A percentile compares a stretch with the other conserved stretches of the same genome.
phyloP scores from a whole-genome alignment of 768 basidiomycete genomes.

The Hypholoma fasciculare region DNA sequence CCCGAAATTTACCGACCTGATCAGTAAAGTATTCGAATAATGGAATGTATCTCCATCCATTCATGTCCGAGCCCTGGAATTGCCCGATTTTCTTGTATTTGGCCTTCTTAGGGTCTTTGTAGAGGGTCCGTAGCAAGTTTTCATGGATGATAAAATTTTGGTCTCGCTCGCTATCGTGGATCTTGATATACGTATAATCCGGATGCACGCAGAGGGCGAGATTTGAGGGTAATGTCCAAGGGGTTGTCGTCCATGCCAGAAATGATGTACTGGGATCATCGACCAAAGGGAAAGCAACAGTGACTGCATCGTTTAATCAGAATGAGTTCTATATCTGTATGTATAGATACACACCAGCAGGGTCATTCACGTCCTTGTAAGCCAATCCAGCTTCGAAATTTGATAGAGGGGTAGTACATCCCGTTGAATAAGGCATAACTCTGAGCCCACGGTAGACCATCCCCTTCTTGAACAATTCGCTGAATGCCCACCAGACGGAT shows the following conservation, averaged over 20 bases:
- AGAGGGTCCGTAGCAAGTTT: constrained; percentile 78
- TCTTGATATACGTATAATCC: constrained; percentile 94
- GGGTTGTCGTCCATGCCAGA: constrained; percentile 98
- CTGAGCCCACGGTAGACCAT: constrained; percentile 91
- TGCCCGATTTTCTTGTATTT: constrained; percentile 90
- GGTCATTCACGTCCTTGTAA: constrained; percentile 93
- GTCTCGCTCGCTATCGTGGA: constrained; percentile 85
- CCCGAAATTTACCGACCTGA: constrained; percentile 48
- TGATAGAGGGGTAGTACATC: constrained; percentile 92
- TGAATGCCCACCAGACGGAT: constrained; percentile 98
- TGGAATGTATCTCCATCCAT: constrained; percentile 93
- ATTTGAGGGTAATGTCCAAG: constrained; percentile 98
- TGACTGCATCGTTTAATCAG: constrained; percentile 51
- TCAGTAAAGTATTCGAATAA: constrained; percentile 97
- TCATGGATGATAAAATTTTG: constrained; percentile 93
- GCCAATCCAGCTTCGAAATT: constrained; percentile 96
- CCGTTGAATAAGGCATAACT: constrained; percentile 99
- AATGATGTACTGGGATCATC: constrained; percentile 90
- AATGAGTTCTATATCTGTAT: background rate
- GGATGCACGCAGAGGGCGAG: constrained; percentile 95
- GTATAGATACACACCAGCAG: constrained; percentile 60
- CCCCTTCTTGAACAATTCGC: constrained; percentile 87
- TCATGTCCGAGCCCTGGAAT: constrained; percentile 91
- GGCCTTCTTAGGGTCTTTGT: constrained; percentile 97
- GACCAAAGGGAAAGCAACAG: constrained; percentile 89